Evolutionary conservation across 768 basidiomycete genomes (phyloP), one percentile per base, ranked within the genome.

Genomic region (Candolleomyces efflorescens): DNA sequence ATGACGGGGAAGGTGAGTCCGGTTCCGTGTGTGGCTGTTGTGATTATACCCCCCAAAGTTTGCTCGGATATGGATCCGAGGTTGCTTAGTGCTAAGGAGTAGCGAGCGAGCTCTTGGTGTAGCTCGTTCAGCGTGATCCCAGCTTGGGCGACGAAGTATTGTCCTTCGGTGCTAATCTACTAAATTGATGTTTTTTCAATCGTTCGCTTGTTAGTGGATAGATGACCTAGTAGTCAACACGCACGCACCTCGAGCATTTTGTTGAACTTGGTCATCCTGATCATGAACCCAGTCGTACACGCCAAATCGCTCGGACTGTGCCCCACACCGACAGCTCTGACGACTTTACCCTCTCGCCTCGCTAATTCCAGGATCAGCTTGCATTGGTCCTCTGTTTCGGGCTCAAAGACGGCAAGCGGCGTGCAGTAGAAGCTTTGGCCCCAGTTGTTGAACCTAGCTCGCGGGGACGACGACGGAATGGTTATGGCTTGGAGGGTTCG

Each of bases 31-130:
- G 95, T 95, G 7, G 93, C 93, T 60, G 97, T 99, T 13, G 93
- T 87, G 65, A 98, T 79, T 64, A 94, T 84, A 45, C 97, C 97
- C 24, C 84, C 95, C 62, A 99, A 80, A 3, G 94, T 92, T 71
- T 98, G 96, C 69, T 97, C 94, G 37, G 94, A 96, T 65, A 99
- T 98, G 26, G 94, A 95, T 37, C 97, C 97, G 60, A 98, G 80
- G 71, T 91, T 96, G 66, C 82, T 85, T 83, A 99, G 87, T 39
- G 94, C 95, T 32, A 98, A 82, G 36, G 79, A 79, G 64, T 86
- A 75, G 12, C 74, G 69, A 49, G 78, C 82, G 55, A 98, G 86
- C 15, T 78, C 77, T 22, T 70, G 73, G 62, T 96, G 92, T 4
- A 98, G 80, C 51, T 81, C 76, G 57, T 86, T 77, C 56, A 98